phyloP scores from a whole-genome alignment of 2,329 filamentous ascomycete genomes.

The Fusarium subtropicale region DNA sequence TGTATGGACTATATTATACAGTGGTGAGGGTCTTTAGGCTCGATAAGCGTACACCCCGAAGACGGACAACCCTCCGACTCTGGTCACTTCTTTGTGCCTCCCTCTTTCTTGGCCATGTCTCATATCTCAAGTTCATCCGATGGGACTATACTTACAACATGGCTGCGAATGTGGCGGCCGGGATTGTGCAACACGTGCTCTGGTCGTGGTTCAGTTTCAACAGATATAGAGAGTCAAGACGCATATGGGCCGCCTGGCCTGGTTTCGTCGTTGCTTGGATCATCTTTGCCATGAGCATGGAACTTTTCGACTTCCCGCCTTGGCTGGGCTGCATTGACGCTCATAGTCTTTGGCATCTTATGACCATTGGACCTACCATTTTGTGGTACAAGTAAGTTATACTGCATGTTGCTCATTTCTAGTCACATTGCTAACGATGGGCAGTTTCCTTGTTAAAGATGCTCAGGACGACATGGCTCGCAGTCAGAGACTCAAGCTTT shows the following conservation, averaged over 20 bases:
- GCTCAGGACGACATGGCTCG: slow-evolving; percentile 83
- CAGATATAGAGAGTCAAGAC: slow-evolving; percentile 77
- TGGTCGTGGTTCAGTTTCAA: slow-evolving; percentile 87
- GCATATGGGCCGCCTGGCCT: slow-evolving; percentile 88
- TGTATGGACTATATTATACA: slow-evolving; percentile 92
- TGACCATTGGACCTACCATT: slow-evolving; percentile 87
- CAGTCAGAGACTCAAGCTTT: slow-evolving; percentile 75
- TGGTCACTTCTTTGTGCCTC: slow-evolving; percentile 81
- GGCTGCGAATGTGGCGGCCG: slow-evolving; percentile 88
- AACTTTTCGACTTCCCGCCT: slow-evolving; percentile 93
- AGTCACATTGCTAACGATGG: slow-evolving; percentile 39
- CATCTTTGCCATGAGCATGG: slow-evolving; percentile 92
- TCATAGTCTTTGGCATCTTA: slow-evolving; percentile 94
- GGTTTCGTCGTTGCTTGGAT: slow-evolving; percentile 93
- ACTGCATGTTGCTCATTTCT: not conserved
- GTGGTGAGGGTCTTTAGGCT: slow-evolving; percentile 85
- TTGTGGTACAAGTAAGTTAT: slow-evolving; percentile 94
- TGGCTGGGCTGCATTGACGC: slow-evolving; percentile 86
- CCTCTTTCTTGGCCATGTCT: slow-evolving; percentile 81
- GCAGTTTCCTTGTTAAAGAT: slow-evolving; percentile 87
- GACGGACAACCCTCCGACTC: slow-evolving; percentile 67
- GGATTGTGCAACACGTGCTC: slow-evolving; percentile 81
- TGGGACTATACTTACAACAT: slow-evolving; percentile 99
- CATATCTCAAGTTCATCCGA: slow-evolving; percentile 83
- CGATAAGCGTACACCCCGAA: slow-evolving; percentile 65